Conservation (phyloP, 768 basidiomycete genomes). For the Dendrothele bispora region DNA sequence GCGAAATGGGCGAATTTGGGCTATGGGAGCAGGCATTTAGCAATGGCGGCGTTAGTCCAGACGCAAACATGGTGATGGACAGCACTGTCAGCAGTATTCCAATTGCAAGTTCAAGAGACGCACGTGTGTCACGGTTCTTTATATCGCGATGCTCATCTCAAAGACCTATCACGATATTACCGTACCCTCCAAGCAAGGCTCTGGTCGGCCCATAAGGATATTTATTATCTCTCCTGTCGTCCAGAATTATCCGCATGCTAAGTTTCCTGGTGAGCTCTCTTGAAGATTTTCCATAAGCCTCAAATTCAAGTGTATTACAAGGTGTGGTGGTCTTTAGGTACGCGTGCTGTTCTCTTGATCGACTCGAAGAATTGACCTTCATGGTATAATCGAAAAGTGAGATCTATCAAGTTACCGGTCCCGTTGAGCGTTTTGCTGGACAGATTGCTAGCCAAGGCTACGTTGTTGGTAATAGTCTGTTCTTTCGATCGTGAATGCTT, state of each 20-base stretch:
- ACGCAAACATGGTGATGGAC: constrained; percentile 38
- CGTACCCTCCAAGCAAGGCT: constrained; percentile 49
- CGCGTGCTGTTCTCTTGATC: constrained; percentile 4
- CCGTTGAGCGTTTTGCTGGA: constrained; percentile 89
- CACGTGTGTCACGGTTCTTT: no score
- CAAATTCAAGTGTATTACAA: constrained; percentile 23
- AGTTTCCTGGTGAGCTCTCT: constrained; percentile 70
- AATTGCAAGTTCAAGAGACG: no score
- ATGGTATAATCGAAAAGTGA: constrained; percentile 49
- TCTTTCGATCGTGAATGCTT: neutral
- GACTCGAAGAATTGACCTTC: neutral
- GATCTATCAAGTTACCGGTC: constrained; percentile 96
- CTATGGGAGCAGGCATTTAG: constrained; percentile 40
- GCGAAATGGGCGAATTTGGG: constrained; percentile 53
- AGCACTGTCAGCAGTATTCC: no score
- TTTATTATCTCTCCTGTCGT: constrained; percentile 80
- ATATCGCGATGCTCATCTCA: constrained; percentile 82
- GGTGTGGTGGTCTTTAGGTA: constrained; percentile 85
- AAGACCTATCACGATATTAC: constrained; percentile 79
- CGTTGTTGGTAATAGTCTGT: constrained; percentile 57
- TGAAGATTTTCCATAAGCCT: neutral
- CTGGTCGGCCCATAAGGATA: constrained; percentile 68
- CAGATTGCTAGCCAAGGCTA: constrained; percentile 88
- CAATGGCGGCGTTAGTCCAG: no score
- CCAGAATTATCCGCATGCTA: constrained; percentile 84